Percentiles rank a stretch among this genome's conserved stretches.
Evolutionary conservation across 495 filamentous ascomycete genomes (phyloP).

Genomic region (Thermothielavioides terrestris): DNA sequence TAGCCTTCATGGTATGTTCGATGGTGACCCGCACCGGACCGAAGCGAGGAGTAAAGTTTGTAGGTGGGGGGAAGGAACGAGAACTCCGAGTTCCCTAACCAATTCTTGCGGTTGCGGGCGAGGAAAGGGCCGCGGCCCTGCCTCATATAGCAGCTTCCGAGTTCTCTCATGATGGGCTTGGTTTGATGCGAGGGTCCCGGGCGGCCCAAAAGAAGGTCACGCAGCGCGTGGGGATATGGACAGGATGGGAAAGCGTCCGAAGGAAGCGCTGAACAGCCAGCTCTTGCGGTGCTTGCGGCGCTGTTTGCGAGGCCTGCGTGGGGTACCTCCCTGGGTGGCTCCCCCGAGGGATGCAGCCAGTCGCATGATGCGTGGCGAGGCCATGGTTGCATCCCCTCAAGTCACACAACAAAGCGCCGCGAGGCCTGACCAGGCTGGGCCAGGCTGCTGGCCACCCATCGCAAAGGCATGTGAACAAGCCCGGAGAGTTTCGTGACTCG

Average conservation of each 20-base stretch:
- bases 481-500: slow-evolving; percentile 7
- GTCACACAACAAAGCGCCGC: no score
- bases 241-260: slow-evolving; percentile 18
- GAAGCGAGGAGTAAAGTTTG: not conserved
- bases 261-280: not conserved
- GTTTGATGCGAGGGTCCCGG: no score
- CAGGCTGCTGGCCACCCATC: no score
- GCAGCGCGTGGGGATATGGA: slow-evolving; percentile 17
- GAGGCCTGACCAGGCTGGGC: no score
- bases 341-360: not conserved
- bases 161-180: no score
- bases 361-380: not conserved
- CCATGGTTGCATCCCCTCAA: not conserved
- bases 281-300: slow-evolving; percentile 2
- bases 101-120: not conserved
- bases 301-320: not conserved
- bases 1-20: slow-evolving; percentile 23
- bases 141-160: not conserved
- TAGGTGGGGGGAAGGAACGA: not conserved
- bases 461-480: slow-evolving; percentile 17
- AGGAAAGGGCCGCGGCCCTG: not conserved
- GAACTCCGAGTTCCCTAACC: not conserved
- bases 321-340: not conserved
- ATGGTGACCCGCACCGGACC: no score
- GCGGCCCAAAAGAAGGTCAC: slow-evolving; percentile 24